Evolutionary conservation across 495 filamentous ascomycete species (phyloP), one percentile per base, ranked within the genome.

Genomic region (Ramalina intermedia): DNA sequence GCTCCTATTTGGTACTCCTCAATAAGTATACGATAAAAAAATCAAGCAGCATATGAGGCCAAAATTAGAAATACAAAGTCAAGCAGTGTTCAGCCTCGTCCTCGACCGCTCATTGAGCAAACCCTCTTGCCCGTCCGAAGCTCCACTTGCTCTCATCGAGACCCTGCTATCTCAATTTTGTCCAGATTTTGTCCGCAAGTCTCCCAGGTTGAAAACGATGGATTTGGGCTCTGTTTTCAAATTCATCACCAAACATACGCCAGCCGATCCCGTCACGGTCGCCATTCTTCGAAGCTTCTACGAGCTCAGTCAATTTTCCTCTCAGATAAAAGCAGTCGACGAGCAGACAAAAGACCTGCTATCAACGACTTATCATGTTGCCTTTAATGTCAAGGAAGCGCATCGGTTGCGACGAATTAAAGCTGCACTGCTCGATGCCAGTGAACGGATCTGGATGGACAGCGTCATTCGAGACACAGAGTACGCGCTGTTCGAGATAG

Each of bases 301-400:
- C n/a, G 54, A 43, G 35, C 46, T 53, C 20, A 33, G 50, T 24
- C 43, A 51, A 43, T 43, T 51, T 12, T 42, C 48, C 21, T 58
- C 57, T 27, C 49, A 57, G 38, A 23, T 58, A 6, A 57, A 58
- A 44, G 55, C 56, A 12, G 55, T 57, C 2, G 56, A 47, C 20
- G 61, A 63, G 43, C 55, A 61, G 35, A 55, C 53, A 38, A 39
- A 46, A n/a, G 58, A 62, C 23, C 43, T 62, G 8, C 58, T 61
- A 13, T 56, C 49, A 35, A 59, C 55, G 3, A 55, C 43, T 16
- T 37, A 50, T 7, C 60, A 61, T 38, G 54, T 58, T 37, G 40
- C 52, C 17, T 41, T 38, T 13, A 59, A 61, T 16, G 24, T 61
- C 29, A 41, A 57, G 16, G 58, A 64, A 45, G 56, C 52, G 3